Conservation (phyloP, 78 protist species). For the Speleostelium caveatum region DNA sequence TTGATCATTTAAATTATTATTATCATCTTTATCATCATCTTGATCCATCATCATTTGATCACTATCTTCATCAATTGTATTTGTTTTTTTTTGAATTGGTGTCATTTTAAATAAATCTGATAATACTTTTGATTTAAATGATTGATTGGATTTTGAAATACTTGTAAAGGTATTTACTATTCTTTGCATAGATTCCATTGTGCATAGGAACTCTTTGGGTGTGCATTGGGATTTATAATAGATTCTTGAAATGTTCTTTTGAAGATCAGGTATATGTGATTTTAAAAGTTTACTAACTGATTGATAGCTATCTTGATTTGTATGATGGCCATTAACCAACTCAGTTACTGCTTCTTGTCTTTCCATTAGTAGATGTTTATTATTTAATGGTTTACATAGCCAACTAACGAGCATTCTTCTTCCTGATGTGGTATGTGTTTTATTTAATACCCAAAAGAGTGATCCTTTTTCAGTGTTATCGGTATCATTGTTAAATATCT, state of each 20-base stretch:
- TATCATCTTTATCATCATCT: background rate
- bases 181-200: constrained; percentile 52
- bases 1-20: background rate
- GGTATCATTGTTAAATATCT: constrained; percentile 39
- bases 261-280: constrained; percentile 61
- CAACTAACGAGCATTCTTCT: constrained; percentile 67
- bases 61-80: too few relatives aligned
- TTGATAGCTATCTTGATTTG: background rate
- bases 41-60: too few relatives aligned
- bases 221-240: constrained; percentile 52
- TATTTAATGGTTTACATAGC: constrained; percentile 75
- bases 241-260: constrained; percentile 49
- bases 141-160: background rate
- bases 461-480: constrained; percentile 68
- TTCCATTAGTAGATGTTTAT: constrained; percentile 10
- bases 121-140: constrained; percentile 26
- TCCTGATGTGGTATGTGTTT: constrained; percentile 69
- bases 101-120: constrained; percentile 7
- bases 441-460: constrained; percentile 71
- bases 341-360: constrained; percentile 72
- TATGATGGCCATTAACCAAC: background rate
- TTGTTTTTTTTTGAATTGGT: too few relatives aligned
- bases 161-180: background rate
- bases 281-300: constrained; percentile 16
- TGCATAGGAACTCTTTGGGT: constrained; percentile 58